Evolutionary conservation across 2,329 filamentous ascomycete genomes (phyloP).

Genomic region (Claviceps cyperi): DNA sequence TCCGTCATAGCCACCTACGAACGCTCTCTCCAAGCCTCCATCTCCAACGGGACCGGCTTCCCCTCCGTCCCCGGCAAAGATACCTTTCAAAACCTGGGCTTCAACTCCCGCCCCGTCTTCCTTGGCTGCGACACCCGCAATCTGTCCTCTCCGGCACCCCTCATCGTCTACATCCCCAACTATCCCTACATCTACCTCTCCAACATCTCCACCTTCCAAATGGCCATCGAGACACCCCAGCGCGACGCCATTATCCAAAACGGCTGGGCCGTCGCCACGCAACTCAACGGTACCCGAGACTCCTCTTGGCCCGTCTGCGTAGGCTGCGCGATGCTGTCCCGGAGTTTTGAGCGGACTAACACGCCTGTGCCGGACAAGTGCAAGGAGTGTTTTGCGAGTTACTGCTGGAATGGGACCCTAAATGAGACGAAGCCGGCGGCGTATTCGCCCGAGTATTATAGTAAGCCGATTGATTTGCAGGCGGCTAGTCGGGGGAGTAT

Average conservation of each 20-base stretch:
- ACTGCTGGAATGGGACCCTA: slow-evolving; percentile 86
- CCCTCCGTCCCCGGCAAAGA: slow-evolving; percentile 39
- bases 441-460: slow-evolving; percentile 16
- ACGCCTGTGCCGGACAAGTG: slow-evolving; percentile 59
- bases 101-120: slow-evolving; percentile 46
- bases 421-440: slow-evolving; percentile 19
- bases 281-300: slow-evolving; percentile 66
- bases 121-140: slow-evolving; percentile 48
- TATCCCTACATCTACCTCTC: slow-evolving; percentile 61
- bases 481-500: slow-evolving; percentile 5
- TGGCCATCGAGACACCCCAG: slow-evolving; percentile 46
- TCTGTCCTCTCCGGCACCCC: slow-evolving; percentile 41
- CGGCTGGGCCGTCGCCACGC: slow-evolving; percentile 70
- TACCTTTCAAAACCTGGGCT: slow-evolving; percentile 41
- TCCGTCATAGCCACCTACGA: slow-evolving; percentile 43
- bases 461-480: slow-evolving; percentile 13
- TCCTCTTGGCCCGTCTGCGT: slow-evolving; percentile 68
- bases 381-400: slow-evolving; percentile 57
- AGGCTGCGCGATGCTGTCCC: slow-evolving; percentile 69
- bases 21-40: slow-evolving; percentile 30
- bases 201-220: slow-evolving; percentile 68
- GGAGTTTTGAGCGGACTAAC: slow-evolving; percentile 58
- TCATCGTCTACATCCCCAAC: slow-evolving; percentile 73
- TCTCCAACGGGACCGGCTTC: slow-evolving; percentile 41
- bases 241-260: slow-evolving; percentile 76